phyloP scores from a whole-genome alignment of 1,139 yeast species.

The Lodderomyces margitis region DNA sequence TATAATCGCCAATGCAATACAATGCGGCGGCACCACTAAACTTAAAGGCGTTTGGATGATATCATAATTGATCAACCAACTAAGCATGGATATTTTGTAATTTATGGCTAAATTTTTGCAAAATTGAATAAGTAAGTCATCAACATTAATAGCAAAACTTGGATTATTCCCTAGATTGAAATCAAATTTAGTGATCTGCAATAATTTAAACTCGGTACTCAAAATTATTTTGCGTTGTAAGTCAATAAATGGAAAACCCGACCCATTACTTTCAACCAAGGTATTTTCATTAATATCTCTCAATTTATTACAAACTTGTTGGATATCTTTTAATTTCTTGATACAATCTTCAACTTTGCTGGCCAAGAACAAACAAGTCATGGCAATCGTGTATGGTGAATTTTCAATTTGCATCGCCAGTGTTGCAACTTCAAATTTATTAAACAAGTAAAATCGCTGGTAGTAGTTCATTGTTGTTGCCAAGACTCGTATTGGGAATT shows the following conservation, averaged over 20 bases:
- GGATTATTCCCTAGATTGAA: conserved; percentile 47
- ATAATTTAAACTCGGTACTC: conserved; percentile 63
- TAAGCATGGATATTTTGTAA: conserved; percentile 47
- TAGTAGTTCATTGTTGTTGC: conserved; percentile 70
- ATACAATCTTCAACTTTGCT: conserved; percentile 87
- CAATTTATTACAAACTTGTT: conserved; percentile 42
- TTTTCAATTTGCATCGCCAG: conserved; percentile 17
- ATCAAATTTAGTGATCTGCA: conserved; percentile 75
- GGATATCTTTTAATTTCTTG: conserved; percentile 67
- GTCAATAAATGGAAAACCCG: conserved; percentile 30
- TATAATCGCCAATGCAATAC: conserved; percentile 68
- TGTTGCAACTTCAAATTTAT: conserved; percentile 46
- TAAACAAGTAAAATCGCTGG: conserved; percentile 68
- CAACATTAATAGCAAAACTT: conserved; percentile 40
- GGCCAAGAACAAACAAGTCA: conserved; percentile 76
- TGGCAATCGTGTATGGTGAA: conserved; percentile 56
- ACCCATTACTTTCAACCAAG: conserved; percentile 14
- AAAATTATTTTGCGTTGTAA: conserved; percentile 53
- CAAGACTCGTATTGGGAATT: conserved; percentile 65
- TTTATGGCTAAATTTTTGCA: conserved; percentile 53
- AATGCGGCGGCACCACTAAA: conserved; percentile 74
- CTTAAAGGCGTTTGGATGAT: conserved; percentile 69
- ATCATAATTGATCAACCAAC: conserved; percentile 80
- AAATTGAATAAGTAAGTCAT: conserved; percentile 67
- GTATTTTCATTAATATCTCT: conserved; percentile 30